Evolutionary conservation across 306 rosid species (phyloP).

Genomic region (Casuarina glauca): DNA sequence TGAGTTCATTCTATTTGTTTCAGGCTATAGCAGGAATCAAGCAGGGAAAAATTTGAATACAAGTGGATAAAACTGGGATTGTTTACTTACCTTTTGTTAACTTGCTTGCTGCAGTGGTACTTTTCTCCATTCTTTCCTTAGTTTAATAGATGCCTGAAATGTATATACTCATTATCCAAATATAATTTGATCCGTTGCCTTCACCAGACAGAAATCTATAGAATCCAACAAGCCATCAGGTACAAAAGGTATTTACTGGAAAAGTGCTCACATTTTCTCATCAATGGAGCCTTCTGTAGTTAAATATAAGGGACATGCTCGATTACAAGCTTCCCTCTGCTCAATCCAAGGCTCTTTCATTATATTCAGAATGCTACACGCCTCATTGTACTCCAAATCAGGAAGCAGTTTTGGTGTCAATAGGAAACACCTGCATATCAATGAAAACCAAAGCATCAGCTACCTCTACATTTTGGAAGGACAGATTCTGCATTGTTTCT

Average conservation of each 20-base stretch:
- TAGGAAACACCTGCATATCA: constrained; percentile 78
- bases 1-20: constrained; percentile 5
- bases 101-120: constrained; percentile 79
- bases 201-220: constrained; percentile 72
- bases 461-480: background rate
- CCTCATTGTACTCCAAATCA: constrained; percentile 81
- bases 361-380: constrained; percentile 81
- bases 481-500: background rate
- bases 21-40: constrained; percentile 98
- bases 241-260: constrained; percentile 97
- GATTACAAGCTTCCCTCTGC: constrained; percentile 64
- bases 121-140: constrained; percentile 34
- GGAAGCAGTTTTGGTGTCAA: constrained; percentile 93
- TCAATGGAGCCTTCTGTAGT: constrained; percentile 96
- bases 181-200: background rate
- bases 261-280: constrained; percentile 88
- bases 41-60: constrained; percentile 91
- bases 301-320: constrained; percentile 87
- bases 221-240: constrained; percentile 91
- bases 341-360: constrained; percentile 90
- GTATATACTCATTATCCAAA: background rate
- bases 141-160: constrained; percentile 4
- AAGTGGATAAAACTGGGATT: constrained; percentile 96
- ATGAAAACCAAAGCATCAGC: constrained; percentile 6
- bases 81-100: constrained; percentile 86